Percentiles rank a stretch among this genome's conserved stretches.
These are phyloP conservation scores for Butyriboletus appendiculatus DNA, from an alignment of 1,284 basidiomycete genomes.

Conservation along the genomic window DNA sequence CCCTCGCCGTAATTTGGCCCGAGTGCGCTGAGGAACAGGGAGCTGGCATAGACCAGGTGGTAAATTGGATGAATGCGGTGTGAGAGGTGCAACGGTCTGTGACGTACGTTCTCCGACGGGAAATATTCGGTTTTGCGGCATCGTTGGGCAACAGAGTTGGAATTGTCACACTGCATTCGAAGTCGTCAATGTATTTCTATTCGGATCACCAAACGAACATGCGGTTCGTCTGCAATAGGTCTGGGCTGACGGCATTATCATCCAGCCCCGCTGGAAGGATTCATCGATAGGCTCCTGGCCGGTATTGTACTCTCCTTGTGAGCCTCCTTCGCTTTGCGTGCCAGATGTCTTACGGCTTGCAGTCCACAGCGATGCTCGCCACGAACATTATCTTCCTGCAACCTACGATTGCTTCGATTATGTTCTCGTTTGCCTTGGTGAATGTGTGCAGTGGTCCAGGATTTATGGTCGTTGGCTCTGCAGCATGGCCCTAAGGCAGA, in stretches of 20 bases:
- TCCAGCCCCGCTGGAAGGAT: constrained; percentile 29
- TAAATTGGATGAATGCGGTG: not conserved
- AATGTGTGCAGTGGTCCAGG: too few species aligned
- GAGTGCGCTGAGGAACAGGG: not conserved
- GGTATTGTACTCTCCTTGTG: constrained; percentile 49
- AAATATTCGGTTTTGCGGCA: constrained; percentile 43
- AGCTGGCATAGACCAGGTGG: constrained; percentile 27
- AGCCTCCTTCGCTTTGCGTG: constrained; percentile 14
- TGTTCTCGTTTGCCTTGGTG: too few species aligned
- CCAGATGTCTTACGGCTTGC: too few species aligned
- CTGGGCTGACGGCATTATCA: constrained; percentile 8
- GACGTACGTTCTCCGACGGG: constrained; percentile 48
- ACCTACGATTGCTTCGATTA: too few species aligned
- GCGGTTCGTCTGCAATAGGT: constrained; percentile 14
- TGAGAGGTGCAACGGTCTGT: not conserved
- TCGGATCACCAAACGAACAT: constrained; percentile 13
- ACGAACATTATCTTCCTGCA: too few species aligned
- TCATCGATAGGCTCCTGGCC: constrained; percentile 47
- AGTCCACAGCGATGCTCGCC: too few species aligned
- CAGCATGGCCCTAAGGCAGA: constrained; percentile 4
- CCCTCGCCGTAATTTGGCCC: not conserved
- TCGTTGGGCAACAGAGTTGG: constrained; percentile 11
- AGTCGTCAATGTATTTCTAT: constrained; percentile 7
- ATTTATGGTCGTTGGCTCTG: constrained; percentile 1
- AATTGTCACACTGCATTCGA: not conserved